Evolutionary conservation across 2,329 filamentous ascomycete species (phyloP).

Genomic region (Penicillium sp.): DNA sequence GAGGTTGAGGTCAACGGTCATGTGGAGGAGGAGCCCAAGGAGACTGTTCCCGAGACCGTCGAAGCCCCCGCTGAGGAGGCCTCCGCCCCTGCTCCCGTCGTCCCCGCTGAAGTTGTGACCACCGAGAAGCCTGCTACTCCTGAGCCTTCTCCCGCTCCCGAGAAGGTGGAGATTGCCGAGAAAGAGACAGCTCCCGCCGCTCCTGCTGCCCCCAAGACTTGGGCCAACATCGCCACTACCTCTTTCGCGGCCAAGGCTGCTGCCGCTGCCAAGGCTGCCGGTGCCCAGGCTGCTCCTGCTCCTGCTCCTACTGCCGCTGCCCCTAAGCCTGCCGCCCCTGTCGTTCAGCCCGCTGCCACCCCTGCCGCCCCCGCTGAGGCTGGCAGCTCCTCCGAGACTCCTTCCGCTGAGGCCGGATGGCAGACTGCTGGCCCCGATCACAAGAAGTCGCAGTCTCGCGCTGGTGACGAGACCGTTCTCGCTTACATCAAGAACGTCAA

Average conservation of each 20-base stretch:
- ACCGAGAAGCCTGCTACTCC: constrained; percentile 64
- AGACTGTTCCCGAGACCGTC: constrained; percentile 37
- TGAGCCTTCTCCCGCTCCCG: constrained; percentile 54
- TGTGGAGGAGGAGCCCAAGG: constrained; percentile 31
- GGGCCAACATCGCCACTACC: constrained; percentile 56
- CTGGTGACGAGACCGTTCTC: constrained; percentile 66
- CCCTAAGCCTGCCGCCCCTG: constrained; percentile 33
- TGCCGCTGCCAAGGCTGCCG: constrained; percentile 32
- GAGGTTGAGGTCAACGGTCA: constrained; percentile 53
- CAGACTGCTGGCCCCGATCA: constrained; percentile 76
- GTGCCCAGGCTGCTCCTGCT: constrained; percentile 38
- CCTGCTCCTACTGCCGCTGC: constrained; percentile 28
- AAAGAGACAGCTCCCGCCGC: constrained; percentile 44
- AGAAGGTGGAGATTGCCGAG: constrained; percentile 49
- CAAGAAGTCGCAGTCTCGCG: constrained; percentile 75
- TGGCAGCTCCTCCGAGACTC: constrained; percentile 69
- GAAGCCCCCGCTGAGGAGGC: constrained; percentile 23
- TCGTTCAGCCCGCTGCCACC: constrained; percentile 38
- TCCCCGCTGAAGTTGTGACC: constrained; percentile 42
- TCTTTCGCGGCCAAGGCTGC: constrained; percentile 39
- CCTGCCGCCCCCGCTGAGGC: constrained; percentile 31
- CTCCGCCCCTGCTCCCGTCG: constrained; percentile 28
- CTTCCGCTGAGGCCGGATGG: constrained; percentile 70
- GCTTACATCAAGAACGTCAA: constrained; percentile 96
- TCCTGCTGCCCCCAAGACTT: constrained; percentile 57